Evolutionary conservation across 257 asterid genomes (phyloP).

Genomic region (Nyctanthes arbortristis): DNA sequence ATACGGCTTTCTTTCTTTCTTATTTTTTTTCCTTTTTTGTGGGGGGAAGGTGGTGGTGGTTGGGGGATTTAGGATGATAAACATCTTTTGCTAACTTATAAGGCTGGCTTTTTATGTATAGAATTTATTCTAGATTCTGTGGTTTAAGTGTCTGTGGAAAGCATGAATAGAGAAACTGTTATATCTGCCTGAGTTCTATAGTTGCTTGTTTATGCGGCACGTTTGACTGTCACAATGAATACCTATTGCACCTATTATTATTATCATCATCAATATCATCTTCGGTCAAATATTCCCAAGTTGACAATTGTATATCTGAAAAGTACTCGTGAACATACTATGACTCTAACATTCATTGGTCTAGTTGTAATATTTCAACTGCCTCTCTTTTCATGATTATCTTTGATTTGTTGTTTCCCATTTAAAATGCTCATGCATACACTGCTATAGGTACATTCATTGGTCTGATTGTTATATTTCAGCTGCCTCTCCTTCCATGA

Average conservation of each 20-base stretch:
- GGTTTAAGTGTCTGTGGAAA: not conserved
- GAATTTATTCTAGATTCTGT: not conserved
- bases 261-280: no score
- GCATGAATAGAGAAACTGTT: not conserved
- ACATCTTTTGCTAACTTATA: not conserved
- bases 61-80: no score
- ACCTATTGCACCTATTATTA: not conserved
- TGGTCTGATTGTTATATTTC: conserved; percentile 8
- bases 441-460: not conserved
- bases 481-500: conserved; percentile 9
- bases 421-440: no score
- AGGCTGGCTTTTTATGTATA: not conserved
- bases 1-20: not conserved
- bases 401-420: conserved; percentile 21
- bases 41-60: no score
- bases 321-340: not conserved
- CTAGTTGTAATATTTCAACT: conserved; percentile 13
- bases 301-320: not conserved
- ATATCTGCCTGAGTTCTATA: not conserved
- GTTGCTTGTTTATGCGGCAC: conserved; percentile 6
- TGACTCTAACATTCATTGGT: not conserved
- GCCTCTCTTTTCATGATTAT: not conserved
- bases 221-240: not conserved
- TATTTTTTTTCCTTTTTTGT: no score
- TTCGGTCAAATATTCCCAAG: not conserved